A percentile compares a stretch with the other conserved stretches of the same genome.
These are phyloP conservation scores for Beta vulgaris DNA, from an alignment of 148 eudicot species.

Conservation along the genomic window DNA sequence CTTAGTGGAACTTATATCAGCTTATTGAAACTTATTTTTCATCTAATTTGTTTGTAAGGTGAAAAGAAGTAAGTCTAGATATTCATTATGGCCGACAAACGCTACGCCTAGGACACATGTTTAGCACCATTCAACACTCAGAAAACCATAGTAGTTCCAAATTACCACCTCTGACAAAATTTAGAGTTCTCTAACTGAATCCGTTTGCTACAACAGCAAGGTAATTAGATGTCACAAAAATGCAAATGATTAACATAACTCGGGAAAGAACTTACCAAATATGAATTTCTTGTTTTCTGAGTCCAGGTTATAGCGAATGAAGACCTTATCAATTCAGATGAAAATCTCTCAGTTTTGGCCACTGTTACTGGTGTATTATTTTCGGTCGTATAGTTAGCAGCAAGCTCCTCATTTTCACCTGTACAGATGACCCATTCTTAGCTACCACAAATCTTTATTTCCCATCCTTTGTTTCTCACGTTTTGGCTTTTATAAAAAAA, in stretches of 20 bases:
- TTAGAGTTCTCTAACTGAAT: not conserved
- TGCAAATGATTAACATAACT: not conserved
- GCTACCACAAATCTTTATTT: not conserved
- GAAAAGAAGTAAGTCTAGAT: not conserved
- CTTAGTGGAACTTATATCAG: too few species aligned
- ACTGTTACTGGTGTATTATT: conserved; percentile 3
- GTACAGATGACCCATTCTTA: conserved; percentile 13
- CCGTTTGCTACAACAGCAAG: not conserved
- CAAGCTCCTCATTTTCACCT: conserved; percentile 16
- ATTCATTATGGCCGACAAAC: too few species aligned
- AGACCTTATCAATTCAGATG: not conserved
- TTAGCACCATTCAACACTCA: not conserved
- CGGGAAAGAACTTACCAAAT: conserved; percentile 20
- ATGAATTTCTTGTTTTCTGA: not conserved
- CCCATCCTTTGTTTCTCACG: not conserved
- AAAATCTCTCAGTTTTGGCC: not conserved
- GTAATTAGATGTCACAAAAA: not conserved
- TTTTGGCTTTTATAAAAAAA: not conserved
- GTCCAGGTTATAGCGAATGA: conserved; percentile 26
- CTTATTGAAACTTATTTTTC: too few species aligned
- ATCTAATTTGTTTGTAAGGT: too few species aligned
- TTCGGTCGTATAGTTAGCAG: not conserved
- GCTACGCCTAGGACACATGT: not conserved
- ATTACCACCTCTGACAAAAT: not conserved
- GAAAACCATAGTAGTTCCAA: not conserved